phyloP scores from a whole-genome alignment of 1,139 yeast species.

The Kodamaea suecica region DNA sequence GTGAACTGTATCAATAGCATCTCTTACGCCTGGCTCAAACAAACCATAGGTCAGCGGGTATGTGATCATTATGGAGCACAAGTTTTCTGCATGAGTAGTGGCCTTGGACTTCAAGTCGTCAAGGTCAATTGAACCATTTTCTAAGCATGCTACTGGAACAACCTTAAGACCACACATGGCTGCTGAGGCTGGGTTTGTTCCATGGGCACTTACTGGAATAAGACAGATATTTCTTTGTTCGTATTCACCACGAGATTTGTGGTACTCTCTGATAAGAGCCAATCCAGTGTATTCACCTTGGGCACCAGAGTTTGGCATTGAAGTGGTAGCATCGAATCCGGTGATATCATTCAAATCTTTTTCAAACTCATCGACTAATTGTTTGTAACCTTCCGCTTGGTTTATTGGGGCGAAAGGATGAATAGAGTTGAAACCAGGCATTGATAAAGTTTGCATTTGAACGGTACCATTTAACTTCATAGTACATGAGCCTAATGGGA shows the following conservation, averaged over 20 bases:
- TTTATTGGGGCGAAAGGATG: slow-evolving; percentile 92
- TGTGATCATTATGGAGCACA: slow-evolving; percentile 94
- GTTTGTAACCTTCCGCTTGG: slow-evolving; percentile 83
- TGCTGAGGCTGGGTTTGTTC: slow-evolving; percentile 98
- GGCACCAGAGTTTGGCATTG: slow-evolving; percentile 98
- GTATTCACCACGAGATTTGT: slow-evolving; percentile 65
- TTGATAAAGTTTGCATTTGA: slow-evolving; percentile 89
- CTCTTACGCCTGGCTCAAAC: slow-evolving; percentile 86
- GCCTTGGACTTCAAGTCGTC: slow-evolving; percentile 74
- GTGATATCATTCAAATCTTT: slow-evolving; percentile 87
- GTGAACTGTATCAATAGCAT: slow-evolving; percentile 84
- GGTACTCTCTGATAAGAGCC: slow-evolving; percentile 78
- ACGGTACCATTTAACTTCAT: slow-evolving; percentile 96
- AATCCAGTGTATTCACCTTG: slow-evolving; percentile 97
- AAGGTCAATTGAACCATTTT: slow-evolving; percentile 83
- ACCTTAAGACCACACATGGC: slow-evolving; percentile 96
- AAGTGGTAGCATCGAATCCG: slow-evolving; percentile 88
- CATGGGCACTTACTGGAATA: slow-evolving; percentile 96
- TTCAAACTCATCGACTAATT: slow-evolving; percentile 73
- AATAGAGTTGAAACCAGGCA: slow-evolving; percentile 85
- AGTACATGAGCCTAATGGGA: slow-evolving; percentile 95
- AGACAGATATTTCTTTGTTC: slow-evolving; percentile 77
- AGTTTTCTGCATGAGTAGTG: slow-evolving; percentile 57
- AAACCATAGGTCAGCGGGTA: slow-evolving; percentile 97
- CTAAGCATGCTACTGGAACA: slow-evolving; percentile 82